Evolutionary conservation across 1,284 basidiomycete species (phyloP), one percentile per base, ranked within the genome.

Genomic region (Puccinia novopanici): DNA sequence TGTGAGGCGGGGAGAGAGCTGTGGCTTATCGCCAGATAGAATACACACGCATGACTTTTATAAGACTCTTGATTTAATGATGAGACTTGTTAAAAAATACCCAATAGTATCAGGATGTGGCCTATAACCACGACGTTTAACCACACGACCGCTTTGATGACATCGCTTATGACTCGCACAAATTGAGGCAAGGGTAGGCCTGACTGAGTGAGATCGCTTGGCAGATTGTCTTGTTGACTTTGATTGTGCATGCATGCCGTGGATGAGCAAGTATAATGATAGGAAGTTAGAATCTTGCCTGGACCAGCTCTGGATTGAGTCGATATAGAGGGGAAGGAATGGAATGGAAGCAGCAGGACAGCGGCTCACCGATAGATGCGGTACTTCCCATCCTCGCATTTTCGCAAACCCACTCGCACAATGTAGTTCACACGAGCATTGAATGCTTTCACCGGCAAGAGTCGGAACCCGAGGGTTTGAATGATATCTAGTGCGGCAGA

Each of bases 141-240:
- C 68, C 68, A 71, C 3, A 27, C 50, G 48, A 37, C 27, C 17
- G 68, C 68, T 40, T 71, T 71, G 3, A 27, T 54, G 27, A 55
- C 50, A 71, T 71, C 68, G 30, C 22, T 71, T 71, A 71, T 71
- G 27, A 71, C 54, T 71, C 68, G 52, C 15, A 71, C 50, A 74
- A 74, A 57, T 19, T 54, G 68, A 37, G 68, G 68, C 34, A 71
- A 54, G 22, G 68, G 68, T 15, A 71, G 13, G 22, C 75, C 75
- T 42, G 75, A 77, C 63, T 54, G 24, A n/a, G 75, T 68, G 8
- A 77, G 19, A 77, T 77, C 75, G 42, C 24, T 37, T n/a, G 75
- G 75, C 15, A 77, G 68, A 37, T 77, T 77, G 19, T 77, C 75
- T 77, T 77, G 61, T 77, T 77, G 75, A 34, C 75, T 77, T 77